Conservation (phyloP, 2,329 filamentous ascomycete species). For the Trematosphaeria pertusa region DNA sequence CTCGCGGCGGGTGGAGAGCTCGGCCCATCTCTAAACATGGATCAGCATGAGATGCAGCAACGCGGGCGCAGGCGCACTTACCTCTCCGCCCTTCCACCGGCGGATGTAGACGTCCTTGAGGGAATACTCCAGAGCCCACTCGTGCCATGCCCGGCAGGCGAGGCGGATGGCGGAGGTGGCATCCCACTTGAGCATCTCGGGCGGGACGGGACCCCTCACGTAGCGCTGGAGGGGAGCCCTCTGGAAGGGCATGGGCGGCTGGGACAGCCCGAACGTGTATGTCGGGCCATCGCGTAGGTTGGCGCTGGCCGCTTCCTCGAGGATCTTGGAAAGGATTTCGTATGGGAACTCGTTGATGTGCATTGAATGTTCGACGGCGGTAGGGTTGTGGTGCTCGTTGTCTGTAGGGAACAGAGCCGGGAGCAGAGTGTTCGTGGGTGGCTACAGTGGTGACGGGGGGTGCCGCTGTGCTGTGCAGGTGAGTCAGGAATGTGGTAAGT, state of each 20-base stretch:
- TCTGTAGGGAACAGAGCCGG: slow-evolving; percentile 16
- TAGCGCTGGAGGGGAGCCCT: slow-evolving; percentile 56
- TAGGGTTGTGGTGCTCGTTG: slow-evolving; percentile 17
- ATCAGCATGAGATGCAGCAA: slow-evolving; percentile 18
- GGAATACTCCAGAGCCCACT: slow-evolving; percentile 60
- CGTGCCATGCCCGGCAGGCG: slow-evolving; percentile 60
- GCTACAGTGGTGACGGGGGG: slow-evolving; percentile 14
- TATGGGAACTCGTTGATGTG: slow-evolving; percentile 59
- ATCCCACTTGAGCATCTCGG: slow-evolving; percentile 61
- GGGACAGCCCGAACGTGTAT: slow-evolving; percentile 61
- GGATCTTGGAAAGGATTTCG: slow-evolving; percentile 61
- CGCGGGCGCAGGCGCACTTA: slow-evolving; percentile 20
- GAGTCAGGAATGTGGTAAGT: slow-evolving; percentile 20
- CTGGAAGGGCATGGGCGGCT: slow-evolving; percentile 56
- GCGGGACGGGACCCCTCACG: slow-evolving; percentile 58
- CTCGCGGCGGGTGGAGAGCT: slow-evolving; percentile 53
- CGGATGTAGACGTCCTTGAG: slow-evolving; percentile 60
- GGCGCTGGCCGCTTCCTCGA: slow-evolving; percentile 55
- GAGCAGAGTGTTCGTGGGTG: slow-evolving; percentile 12
- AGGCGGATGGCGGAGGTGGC: slow-evolving; percentile 56
- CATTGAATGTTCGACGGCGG: slow-evolving; percentile 41
- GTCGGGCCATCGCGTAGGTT: slow-evolving; percentile 56
- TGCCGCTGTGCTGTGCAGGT: slow-evolving; percentile 13
- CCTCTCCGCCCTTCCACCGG: slow-evolving; percentile 58
- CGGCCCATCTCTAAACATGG: slow-evolving; percentile 56